Base-by-base conservation (phyloP, 2,329 filamentous ascomycete genomes). In the Monosporascus sp. region DNA sequence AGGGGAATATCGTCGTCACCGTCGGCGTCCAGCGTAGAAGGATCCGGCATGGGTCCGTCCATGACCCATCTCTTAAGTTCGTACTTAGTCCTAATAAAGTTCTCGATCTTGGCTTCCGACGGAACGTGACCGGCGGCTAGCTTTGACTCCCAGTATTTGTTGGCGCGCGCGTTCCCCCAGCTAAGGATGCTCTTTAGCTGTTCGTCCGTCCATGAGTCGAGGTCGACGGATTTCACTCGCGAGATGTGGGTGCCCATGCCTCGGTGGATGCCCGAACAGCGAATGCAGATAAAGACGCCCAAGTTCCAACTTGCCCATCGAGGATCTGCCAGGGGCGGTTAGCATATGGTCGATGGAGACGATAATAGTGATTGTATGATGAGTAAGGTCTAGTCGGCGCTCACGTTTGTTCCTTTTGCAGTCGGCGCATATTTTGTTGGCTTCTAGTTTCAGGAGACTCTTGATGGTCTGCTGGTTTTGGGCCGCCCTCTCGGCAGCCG, bases 261-360 rank as follows among this genome's bases (percentile, higher is more conserved):
- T 68, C 94, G 89, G 75, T 99, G 94, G 68, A 99, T 96, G 67
- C 95, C 95, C 18, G 94, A 99, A 75, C 94, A 99, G 69, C 92
- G 88, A 70, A 99, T 99, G 78, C 94, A 99, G 67, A 99, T 79
- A 70, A 99, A 99, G 68, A 99, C 86, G 64, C 94, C 94, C 51
- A 99, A 76, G 71, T 99, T 99, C 94, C 94, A 99, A 69, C 91
- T 97, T 35, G 94, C 94, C 94, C 94, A 99, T 88, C 94, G 84
- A 56, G 94, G 94, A 76, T 97, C 91, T 96, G 69, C 43, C 28
- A 47, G 43, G 9, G 45, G 41, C 5, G 31, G 38, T 41, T 20
- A 41, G 38, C 18, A 41, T 41, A 40, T 17, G n/a, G 18, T 6
- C 50, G 20, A 51, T 48, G 43, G 41, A 51, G 24, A 50, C 45